These are phyloP conservation scores for Claviceps cyperi DNA, from an alignment of 2,329 filamentous ascomycete genomes.

Conservation along the genomic window DNA sequence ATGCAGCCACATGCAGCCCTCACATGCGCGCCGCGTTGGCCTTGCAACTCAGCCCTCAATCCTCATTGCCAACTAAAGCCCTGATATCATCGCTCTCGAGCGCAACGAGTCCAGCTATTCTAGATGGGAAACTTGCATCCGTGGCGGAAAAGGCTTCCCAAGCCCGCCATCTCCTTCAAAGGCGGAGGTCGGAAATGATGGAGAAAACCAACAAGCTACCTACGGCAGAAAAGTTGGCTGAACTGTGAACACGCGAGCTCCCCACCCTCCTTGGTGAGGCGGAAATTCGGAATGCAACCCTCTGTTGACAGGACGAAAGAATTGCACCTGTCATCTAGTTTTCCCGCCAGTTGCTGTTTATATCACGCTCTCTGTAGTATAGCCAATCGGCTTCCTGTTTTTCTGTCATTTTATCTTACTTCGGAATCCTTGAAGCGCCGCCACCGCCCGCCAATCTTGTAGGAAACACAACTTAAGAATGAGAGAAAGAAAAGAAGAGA, in stretches of 20 bases:
- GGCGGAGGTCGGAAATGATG: too few relatives aligned
- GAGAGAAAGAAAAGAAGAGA: too few relatives aligned
- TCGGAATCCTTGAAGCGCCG: too few relatives aligned
- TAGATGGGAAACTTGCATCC: too few relatives aligned
- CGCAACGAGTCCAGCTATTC: too few relatives aligned
- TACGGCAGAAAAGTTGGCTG: not conserved
- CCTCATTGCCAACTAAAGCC: not conserved
- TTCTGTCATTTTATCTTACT: too few relatives aligned
- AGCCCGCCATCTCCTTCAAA: too few relatives aligned
- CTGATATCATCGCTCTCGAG: not conserved
- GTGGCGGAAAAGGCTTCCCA: too few relatives aligned
- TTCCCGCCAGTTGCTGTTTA: not conserved
- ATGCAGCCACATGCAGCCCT: not conserved
- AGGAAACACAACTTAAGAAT: too few relatives aligned
- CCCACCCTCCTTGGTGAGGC: not conserved
- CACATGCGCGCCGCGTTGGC: not conserved
- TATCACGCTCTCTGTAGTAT: not conserved
- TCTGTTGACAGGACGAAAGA: not conserved
- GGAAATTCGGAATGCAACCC: not conserved
- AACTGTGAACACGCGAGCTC: not conserved
- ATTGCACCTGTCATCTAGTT: not conserved
- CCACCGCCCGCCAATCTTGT: too few relatives aligned
- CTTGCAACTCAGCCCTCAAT: not conserved
- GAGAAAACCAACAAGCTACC: not conserved
- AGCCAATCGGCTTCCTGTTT: not conserved